Percentiles rank a stretch among this genome's conserved stretches.
These are phyloP conservation scores for Avena atlantica DNA, from an alignment of 176 grass and related monocot genomes.

Conservation along the genomic window DNA sequence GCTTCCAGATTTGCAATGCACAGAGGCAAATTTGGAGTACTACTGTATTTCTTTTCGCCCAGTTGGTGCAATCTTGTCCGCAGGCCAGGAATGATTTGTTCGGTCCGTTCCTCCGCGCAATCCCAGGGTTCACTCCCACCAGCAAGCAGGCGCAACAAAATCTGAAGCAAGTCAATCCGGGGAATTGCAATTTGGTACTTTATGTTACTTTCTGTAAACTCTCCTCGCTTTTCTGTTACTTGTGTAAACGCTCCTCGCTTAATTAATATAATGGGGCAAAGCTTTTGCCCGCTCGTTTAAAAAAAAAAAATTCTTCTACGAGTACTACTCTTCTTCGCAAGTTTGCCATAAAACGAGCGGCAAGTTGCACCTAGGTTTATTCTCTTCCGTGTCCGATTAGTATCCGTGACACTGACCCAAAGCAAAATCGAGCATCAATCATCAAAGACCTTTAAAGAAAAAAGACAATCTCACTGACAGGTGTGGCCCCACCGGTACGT, in stretches of 20 bases:
- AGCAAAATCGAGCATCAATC: neutral
- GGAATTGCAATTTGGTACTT: neutral
- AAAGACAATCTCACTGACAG: neutral
- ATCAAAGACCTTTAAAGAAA: neutral
- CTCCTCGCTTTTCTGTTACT: too few species aligned
- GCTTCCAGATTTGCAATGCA: too few species aligned
- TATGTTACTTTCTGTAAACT: too few species aligned
- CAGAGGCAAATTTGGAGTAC: neutral
- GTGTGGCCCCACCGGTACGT: neutral
- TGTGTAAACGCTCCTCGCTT: too few species aligned
- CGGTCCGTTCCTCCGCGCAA: neutral
- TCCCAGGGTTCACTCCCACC: neutral
- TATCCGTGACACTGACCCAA: neutral
- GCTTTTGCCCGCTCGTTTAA: too few species aligned
- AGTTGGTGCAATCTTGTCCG: conserved; percentile 33
- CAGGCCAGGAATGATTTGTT: conserved; percentile 5
- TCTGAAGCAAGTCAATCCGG: neutral
- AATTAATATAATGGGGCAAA: too few species aligned
- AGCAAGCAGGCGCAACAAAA: too few species aligned
- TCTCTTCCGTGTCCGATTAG: neutral
- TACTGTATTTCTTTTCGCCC: conserved; percentile 2
- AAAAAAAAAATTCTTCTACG: neutral
- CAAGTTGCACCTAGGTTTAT: neutral
- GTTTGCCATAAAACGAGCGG: conserved; percentile 21
- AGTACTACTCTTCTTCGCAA: neutral